Base-by-base conservation (phyloP, 2,329 filamentous ascomycete genomes). In the Plenodomus biglobosus region DNA sequence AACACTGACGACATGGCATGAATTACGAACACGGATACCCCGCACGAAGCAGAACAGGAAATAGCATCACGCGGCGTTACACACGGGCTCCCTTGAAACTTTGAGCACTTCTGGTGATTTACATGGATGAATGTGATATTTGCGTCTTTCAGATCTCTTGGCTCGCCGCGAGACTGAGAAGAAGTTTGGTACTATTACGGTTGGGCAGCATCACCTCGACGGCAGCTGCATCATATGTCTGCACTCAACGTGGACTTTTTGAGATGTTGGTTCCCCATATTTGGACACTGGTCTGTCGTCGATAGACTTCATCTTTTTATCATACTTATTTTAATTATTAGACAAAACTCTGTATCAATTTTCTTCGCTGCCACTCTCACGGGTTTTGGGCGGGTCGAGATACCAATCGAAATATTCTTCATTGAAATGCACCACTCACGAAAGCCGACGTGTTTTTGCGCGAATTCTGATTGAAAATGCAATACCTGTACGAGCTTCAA, bases 251-350 rank as follows among this genome's bases (percentile, higher is more conserved):
- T n/a, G n/a, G n/a, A n/a, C n/a, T n/a, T n/a, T n/a, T n/a, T n/a
- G n/a, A n/a, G n/a, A n/a, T n/a, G n/a, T n/a, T n/a, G n/a, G n/a
- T n/a, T n/a, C n/a, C n/a, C n/a, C n/a, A n/a, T n/a, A n/a, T n/a
- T n/a, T n/a, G n/a, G n/a, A n/a, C n/a, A n/a, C n/a, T n/a, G n/a
- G n/a, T n/a, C n/a, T n/a, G n/a, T n/a, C n/a, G 27, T 32, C 8
- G 27, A 15, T 32, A 32, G 27, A 32, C 27, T 32, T 32, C 3
- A 32, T 32, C 15, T 32, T 3, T 24, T 11, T 11, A 30, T 40
- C 43, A 55, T 43, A 51, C 52, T 36, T n/a, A 35, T 44, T 55
- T 58, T 58, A 58, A 58, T 58, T 36, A 53, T 27, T 58, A 58
- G 55, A 58, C 55, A 43, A 46, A 38, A 50, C 48, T 44, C 36